Evolutionary conservation across 345 rosid species (phyloP).

Genomic region (Noccaea caerulescens): DNA sequence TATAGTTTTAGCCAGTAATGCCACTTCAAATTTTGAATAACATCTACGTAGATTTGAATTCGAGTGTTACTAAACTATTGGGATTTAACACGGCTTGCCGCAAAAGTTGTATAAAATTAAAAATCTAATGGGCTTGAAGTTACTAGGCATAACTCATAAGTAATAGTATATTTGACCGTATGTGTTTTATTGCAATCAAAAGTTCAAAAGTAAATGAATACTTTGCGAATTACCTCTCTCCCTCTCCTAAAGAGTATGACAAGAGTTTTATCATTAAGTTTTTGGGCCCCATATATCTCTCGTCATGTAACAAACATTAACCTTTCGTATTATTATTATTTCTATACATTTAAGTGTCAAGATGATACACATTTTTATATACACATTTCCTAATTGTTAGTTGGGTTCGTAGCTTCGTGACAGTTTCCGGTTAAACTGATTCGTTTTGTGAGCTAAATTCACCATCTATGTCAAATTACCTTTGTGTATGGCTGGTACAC

Average conservation of each 20-base stretch:
- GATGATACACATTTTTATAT: background rate
- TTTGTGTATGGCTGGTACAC: background rate
- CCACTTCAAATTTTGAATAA: background rate
- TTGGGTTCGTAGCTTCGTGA: slow-evolving; percentile 2
- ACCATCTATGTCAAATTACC: background rate
- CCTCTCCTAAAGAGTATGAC: background rate
- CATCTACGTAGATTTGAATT: background rate
- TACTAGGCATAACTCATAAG: background rate
- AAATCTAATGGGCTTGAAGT: background rate
- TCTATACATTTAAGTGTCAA: slow-evolving; percentile 8
- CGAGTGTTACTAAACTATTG: background rate
- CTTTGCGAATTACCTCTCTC: background rate
- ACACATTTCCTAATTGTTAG: background rate
- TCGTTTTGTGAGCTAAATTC: background rate
- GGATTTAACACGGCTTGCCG: background rate
- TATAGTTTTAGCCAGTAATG: background rate
- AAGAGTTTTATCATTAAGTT: background rate
- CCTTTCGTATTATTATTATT: background rate
- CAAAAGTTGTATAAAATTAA: too few relatives aligned
- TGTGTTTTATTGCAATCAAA: slow-evolving; percentile 8
- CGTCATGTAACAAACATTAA: slow-evolving; percentile 12
- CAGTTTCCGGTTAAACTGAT: background rate
- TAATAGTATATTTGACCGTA: background rate
- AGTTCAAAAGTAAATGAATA: background rate
- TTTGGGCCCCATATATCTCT: background rate